A percentile compares a stretch with the other conserved stretches of the same genome.
Evolutionary conservation across 495 filamentous ascomycete genomes (phyloP).

Genomic region (Bombardia bombarda): DNA sequence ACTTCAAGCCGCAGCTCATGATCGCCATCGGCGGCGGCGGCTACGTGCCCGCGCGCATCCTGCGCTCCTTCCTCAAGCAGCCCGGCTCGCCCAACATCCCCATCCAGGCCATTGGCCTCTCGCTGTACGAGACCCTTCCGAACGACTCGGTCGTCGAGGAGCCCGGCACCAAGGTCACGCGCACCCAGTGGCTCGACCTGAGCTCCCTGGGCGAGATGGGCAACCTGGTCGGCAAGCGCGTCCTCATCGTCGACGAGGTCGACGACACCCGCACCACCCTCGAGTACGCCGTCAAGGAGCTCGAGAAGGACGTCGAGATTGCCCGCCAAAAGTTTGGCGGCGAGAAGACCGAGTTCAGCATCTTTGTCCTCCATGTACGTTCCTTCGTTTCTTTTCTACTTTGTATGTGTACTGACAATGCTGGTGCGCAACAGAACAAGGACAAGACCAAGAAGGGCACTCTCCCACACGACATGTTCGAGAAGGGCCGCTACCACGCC

Average conservation of each 20-base stretch:
- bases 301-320: slow-evolving; percentile 90
- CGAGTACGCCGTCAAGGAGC: slow-evolving; percentile 91
- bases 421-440: slow-evolving; percentile 61
- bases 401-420: neutral
- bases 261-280: slow-evolving; percentile 96
- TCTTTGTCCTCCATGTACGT: slow-evolving; percentile 94
- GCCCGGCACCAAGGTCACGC: slow-evolving; percentile 86
- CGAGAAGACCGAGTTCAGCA: slow-evolving; percentile 75
- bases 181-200: slow-evolving; percentile 97
- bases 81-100: slow-evolving; percentile 87
- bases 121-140: slow-evolving; percentile 83
- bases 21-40: slow-evolving; percentile 98
- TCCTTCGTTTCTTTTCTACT: neutral
- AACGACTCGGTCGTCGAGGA: slow-evolving; percentile 52
- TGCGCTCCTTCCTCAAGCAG: slow-evolving; percentile 94
- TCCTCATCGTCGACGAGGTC: slow-evolving; percentile 97
- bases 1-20: slow-evolving; percentile 89
- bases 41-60: slow-evolving; percentile 93
- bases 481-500: slow-evolving; percentile 69
- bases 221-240: slow-evolving; percentile 91
- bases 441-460: slow-evolving; percentile 89
- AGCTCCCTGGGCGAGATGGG: slow-evolving; percentile 76
- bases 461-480: slow-evolving; percentile 74
- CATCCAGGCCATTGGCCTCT: slow-evolving; percentile 97
- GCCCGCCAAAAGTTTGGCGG: slow-evolving; percentile 63